Percentiles rank a stretch among this genome's conserved stretches.
Evolutionary conservation across 2,329 filamentous ascomycete genomes (phyloP).

Genomic region (Erysiphe neolycopersici): DNA sequence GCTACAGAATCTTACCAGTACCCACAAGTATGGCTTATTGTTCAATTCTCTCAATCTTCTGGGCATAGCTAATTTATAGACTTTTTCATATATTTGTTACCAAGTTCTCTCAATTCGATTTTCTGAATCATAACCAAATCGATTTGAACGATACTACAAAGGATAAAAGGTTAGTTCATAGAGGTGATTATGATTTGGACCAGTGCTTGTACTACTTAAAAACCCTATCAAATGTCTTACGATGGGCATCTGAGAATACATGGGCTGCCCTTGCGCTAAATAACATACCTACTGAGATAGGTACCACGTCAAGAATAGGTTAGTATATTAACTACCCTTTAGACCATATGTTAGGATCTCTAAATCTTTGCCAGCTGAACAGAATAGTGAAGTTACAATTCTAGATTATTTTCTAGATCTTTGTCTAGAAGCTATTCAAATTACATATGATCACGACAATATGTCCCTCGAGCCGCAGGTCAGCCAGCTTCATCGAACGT

Average conservation of each 20-base stretch:
- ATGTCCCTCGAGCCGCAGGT: constrained; percentile 21
- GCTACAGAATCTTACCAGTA: constrained; percentile 40
- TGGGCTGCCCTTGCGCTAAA: constrained; percentile 46
- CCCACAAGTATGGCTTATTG: constrained; percentile 27
- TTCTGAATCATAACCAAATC: constrained; percentile 16
- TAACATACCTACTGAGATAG: constrained; percentile 17
- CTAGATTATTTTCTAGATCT: constrained; percentile 42
- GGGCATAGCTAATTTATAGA: constrained; percentile 14
- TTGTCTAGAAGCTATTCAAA: constrained; percentile 34
- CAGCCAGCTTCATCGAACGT: constrained; percentile 41
- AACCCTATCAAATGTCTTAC: constrained; percentile 45
- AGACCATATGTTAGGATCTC: neutral
- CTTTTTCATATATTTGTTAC: constrained; percentile 32
- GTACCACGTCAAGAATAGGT: neutral
- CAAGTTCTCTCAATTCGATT: constrained; percentile 28
- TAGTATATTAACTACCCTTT: neutral
- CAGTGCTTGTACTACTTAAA: constrained; percentile 55
- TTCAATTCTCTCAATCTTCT: neutral
- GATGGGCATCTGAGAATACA: constrained; percentile 37
- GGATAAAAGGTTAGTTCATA: constrained; percentile 13
- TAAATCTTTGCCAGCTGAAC: constrained; percentile 17
- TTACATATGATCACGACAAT: constrained; percentile 15
- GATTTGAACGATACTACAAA: neutral
- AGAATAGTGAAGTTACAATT: constrained; percentile 29
- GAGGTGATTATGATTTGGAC: constrained; percentile 40